A percentile compares a stretch with the other conserved stretches of the same genome.
Evolutionary conservation across 352 stramenopile genomes (phyloP).

Genomic region (Phytophthora palmivora): DNA sequence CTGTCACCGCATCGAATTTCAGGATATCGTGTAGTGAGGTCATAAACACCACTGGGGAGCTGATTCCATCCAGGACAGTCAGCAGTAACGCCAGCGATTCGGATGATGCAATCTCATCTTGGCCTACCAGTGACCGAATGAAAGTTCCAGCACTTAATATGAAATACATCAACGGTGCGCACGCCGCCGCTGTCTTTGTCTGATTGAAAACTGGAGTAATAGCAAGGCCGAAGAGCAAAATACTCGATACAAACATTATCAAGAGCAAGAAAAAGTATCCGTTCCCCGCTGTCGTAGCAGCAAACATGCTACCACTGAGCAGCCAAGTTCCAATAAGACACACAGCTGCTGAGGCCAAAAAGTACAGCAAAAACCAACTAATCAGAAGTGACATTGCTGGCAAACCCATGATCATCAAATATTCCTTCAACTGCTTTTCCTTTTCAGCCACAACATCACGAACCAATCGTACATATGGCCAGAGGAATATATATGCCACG

Average conservation of each 20-base stretch:
- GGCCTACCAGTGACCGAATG: constrained; percentile 56
- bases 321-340: constrained; percentile 60
- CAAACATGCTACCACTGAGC: constrained; percentile 73
- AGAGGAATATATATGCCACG: constrained; percentile 85
- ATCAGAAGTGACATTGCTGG: constrained; percentile 72
- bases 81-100: constrained; percentile 38
- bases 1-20: constrained; percentile 52
- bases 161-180: constrained; percentile 73
- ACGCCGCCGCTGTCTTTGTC: constrained; percentile 70
- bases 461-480: constrained; percentile 86
- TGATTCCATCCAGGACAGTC: constrained; percentile 55
- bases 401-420: constrained; percentile 91
- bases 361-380: constrained; percentile 86
- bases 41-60: constrained; percentile 81
- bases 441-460: constrained; percentile 91
- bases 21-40: constrained; percentile 57
- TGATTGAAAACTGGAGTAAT: constrained; percentile 81
- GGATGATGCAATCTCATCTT: constrained; percentile 57
- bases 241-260: constrained; percentile 63
- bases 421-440: constrained; percentile 90
- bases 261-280: constrained; percentile 70
- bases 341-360: constrained; percentile 62
- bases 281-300: constrained; percentile 41
- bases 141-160: constrained; percentile 60
- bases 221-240: constrained; percentile 71